These are phyloP conservation scores for Ensete ventricosum DNA, from an alignment of 176 grass and related monocot species.

Conservation along the genomic window DNA sequence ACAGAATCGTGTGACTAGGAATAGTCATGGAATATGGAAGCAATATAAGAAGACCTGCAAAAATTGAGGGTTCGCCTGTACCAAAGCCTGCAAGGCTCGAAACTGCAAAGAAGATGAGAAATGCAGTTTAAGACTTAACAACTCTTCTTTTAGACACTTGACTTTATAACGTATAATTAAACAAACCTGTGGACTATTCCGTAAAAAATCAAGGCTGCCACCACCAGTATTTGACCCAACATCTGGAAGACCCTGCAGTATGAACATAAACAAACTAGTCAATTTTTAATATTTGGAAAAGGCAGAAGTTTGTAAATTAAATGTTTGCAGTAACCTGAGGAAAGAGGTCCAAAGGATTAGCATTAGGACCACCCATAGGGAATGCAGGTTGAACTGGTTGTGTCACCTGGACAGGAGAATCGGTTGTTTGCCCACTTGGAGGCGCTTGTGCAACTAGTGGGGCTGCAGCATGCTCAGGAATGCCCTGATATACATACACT, in stretches of 20 bases:
- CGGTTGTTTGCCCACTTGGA: constrained; percentile 34
- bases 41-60: constrained; percentile 48
- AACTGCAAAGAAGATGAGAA: constrained; percentile 42
- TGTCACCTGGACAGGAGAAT: constrained; percentile 27
- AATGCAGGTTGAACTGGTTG: constrained; percentile 48
- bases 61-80: constrained; percentile 81
- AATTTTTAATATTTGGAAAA: not conserved
- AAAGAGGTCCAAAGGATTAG: constrained; percentile 83
- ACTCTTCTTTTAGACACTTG: not conserved
- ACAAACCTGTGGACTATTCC: constrained; percentile 57
- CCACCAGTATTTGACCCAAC: constrained; percentile 48
- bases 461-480: constrained; percentile 56
- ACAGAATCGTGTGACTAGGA: constrained; percentile 4
- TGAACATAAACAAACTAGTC: not conserved
- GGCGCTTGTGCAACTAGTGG: constrained; percentile 36
- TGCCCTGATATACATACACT: constrained; percentile 33
- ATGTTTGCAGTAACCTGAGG: constrained; percentile 42
- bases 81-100: constrained; percentile 57
- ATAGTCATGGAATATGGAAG: not conserved
- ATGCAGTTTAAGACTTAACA: not conserved
- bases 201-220: constrained; percentile 69
- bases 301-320: not conserved
- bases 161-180: not conserved
- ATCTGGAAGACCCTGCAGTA: constrained; percentile 59
- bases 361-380: constrained; percentile 55